A percentile compares a stretch with the other conserved stretches of the same genome.
These are phyloP conservation scores for Fusarium domesticum DNA, from an alignment of 2,329 filamentous ascomycete genomes.

Conservation along the genomic window DNA sequence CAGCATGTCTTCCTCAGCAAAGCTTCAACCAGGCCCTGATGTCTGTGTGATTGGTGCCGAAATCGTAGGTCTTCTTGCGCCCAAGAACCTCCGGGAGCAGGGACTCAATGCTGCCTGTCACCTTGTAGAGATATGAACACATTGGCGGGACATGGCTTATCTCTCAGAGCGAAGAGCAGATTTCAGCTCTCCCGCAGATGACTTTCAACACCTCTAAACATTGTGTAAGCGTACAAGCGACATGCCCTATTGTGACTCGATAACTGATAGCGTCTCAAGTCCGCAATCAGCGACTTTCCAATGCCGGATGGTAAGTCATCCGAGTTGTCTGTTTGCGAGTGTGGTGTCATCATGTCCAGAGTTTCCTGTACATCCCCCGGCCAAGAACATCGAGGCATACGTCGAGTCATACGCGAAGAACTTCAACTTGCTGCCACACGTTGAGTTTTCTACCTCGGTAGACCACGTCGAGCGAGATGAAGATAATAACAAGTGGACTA, in stretches of 20 bases:
- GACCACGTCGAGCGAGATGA: conserved; percentile 28
- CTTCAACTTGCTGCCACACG: conserved; percentile 28
- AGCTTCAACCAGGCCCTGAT: conserved; percentile 17
- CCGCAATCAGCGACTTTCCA: conserved; percentile 32
- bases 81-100: conserved; percentile 44
- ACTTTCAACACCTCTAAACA: conserved; percentile 33
- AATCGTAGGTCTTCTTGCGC: conserved; percentile 37
- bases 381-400: conserved; percentile 31
- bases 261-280: no score
- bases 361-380: conserved; percentile 25
- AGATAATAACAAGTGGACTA: conserved; percentile 25
- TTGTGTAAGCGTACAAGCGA: conserved; percentile 29
- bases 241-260: no score
- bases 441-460: conserved; percentile 30
- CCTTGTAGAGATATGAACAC: conserved; percentile 40
- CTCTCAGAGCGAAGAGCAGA: conserved; percentile 33
- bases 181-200: conserved; percentile 34
- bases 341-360: conserved; percentile 7
- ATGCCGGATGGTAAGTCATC: conserved; percentile 28
- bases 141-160: conserved; percentile 44
- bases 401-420: conserved; percentile 33
- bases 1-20: conserved; percentile 17
- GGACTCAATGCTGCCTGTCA: conserved; percentile 41
- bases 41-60: conserved; percentile 33
- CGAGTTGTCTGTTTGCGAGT: not conserved